Evolutionary conservation across 2,329 filamentous ascomycete species (phyloP).

Genomic region (Calonectria pseudoturangicola): DNA sequence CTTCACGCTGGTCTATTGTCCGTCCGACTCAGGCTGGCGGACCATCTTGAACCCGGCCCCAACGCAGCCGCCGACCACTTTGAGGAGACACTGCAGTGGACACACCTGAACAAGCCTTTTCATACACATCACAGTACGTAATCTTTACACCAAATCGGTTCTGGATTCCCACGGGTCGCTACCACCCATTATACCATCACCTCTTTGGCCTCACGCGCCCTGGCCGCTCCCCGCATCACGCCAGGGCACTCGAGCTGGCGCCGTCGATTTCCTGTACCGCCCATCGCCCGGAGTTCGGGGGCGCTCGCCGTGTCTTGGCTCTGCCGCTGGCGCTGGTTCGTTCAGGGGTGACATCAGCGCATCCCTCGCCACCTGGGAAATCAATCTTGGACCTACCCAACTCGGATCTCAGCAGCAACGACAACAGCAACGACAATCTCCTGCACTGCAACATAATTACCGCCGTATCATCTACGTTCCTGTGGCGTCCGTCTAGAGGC

Average conservation of each 20-base stretch:
- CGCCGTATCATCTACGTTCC: slow-evolving; percentile 1
- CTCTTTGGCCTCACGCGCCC: slow-evolving; percentile 25
- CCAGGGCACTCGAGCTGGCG: slow-evolving; percentile 18
- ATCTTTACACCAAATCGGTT: neutral
- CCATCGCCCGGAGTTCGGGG: slow-evolving; percentile 5
- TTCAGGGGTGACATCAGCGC: slow-evolving; percentile 36
- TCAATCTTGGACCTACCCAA: slow-evolving; percentile 21
- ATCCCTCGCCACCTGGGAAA: slow-evolving; percentile 17
- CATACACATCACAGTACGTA: slow-evolving; percentile 6
- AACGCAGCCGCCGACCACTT: neutral
- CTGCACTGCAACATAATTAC: neutral
- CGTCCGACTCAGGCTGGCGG: slow-evolving; percentile 2
- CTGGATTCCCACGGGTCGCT: slow-evolving; percentile 21
- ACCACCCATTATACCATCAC: slow-evolving; percentile 28
- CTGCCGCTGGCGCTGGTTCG: slow-evolving; percentile 6
- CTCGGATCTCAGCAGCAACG: slow-evolving; percentile 13
- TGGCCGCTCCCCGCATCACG: slow-evolving; percentile 31
- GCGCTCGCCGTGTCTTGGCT: slow-evolving; percentile 15
- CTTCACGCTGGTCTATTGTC: slow-evolving; percentile 18
- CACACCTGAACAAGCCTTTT: neutral
- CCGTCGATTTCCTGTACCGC: slow-evolving; percentile 20
- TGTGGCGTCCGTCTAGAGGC: slow-evolving; percentile 2
- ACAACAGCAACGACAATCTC: slow-evolving; percentile 4
- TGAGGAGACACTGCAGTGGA: neutral
- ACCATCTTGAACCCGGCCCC: slow-evolving; percentile 22